Evolutionary conservation across 1,139 yeast genomes (phyloP), one percentile per base, ranked within the genome.

Genomic region (Scheffersomyces stambukii): DNA sequence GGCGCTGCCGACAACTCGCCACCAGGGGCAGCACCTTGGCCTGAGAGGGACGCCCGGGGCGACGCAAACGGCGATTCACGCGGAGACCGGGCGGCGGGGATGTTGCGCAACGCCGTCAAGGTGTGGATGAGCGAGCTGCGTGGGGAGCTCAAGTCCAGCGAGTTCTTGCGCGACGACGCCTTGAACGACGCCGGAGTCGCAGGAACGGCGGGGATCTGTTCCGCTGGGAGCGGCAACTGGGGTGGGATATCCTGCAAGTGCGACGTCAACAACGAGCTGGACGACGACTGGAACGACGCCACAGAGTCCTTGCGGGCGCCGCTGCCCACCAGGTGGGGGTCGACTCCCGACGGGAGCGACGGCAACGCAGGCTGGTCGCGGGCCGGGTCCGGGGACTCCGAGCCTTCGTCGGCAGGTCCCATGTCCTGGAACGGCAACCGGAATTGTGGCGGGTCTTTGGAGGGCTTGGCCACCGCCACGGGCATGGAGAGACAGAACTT

Each of bases 391-490:
- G 29, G 8, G 5, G 16, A 21, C 8, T 25, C 28, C 7, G 22
- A n/a, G 9, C 27, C 24, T 16, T 26, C 30, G 8, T 18, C 22
- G 6, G 26, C 19, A 14, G 28, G 27, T 11, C 21, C 28, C 13
- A 15, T 18, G 15, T 76, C 79, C 41, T 76, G 81, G 43, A 78
- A 79, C 0, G 86, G 86, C n/a, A 75, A 60, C 45, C 86, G 61
- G 46, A 79, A 79, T 27, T 60, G 67, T 1, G 72, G 73, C 3
- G 59, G 56, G 10, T 64, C 73, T 30, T 60, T 60, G 5, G 48
- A 48, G 4, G 44, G 27, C 19, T 48, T 43, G 2, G 45, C 37
- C 8, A 19, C 21, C 8, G 54, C 50, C 19, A 45, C 25, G 1
- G 57, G 54, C 24, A 58, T 41, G 2, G 59, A 37, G n/a, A 57